phyloP scores from a whole-genome alignment of 352 stramenopile species.

The Phytophthora foliorum region DNA sequence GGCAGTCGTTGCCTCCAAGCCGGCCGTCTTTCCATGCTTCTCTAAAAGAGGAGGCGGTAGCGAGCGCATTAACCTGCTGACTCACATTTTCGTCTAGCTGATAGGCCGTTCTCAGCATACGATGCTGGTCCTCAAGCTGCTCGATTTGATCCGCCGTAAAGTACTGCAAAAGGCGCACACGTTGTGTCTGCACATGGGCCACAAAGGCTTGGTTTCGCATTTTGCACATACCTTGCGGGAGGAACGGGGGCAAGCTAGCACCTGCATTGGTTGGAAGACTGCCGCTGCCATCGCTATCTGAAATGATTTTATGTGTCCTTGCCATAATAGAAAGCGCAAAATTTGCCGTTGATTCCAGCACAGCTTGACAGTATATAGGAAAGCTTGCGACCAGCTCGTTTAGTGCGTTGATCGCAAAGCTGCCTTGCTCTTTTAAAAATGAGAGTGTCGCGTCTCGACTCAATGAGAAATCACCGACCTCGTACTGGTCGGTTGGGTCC shows the following conservation, averaged over 20 bases:
- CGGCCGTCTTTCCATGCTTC: constrained; percentile 32
- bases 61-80: constrained; percentile 25
- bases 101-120: constrained; percentile 32
- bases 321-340: constrained; percentile 37
- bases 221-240: constrained; percentile 33
- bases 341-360: constrained; percentile 32
- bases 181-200: constrained; percentile 33
- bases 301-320: constrained; percentile 20
- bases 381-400: constrained; percentile 27
- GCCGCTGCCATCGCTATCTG: constrained; percentile 9
- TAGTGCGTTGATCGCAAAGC: constrained; percentile 34
- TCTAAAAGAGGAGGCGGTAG: constrained; percentile 22
- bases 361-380: constrained; percentile 28
- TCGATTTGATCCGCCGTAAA: constrained; percentile 41
- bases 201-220: constrained; percentile 39
- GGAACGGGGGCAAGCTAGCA: constrained; percentile 22
- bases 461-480: constrained; percentile 27
- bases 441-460: constrained; percentile 26
- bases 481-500: constrained; percentile 20
- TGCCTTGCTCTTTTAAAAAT: constrained; percentile 46
- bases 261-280: constrained; percentile 8
- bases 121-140: constrained; percentile 42
- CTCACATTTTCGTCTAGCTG: constrained; percentile 41
- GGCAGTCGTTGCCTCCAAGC: constrained; percentile 36
- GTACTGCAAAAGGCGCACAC: constrained; percentile 28